Evolutionary conservation across 352 stramenopile genomes (phyloP).

Genomic region (Saprolegnia parasitica): DNA sequence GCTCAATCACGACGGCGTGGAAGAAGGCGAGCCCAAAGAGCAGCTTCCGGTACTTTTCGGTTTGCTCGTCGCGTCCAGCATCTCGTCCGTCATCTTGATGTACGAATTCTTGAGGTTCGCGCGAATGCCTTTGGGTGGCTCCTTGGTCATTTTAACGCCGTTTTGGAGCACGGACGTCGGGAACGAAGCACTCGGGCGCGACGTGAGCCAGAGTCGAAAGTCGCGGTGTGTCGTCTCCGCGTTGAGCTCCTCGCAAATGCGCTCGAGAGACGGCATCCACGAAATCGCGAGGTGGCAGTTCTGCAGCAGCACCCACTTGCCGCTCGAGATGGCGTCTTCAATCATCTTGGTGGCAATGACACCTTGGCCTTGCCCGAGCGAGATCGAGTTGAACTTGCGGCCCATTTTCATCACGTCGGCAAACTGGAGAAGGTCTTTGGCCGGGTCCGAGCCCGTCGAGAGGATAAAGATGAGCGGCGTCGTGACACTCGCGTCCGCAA

Average conservation of each 20-base stretch:
- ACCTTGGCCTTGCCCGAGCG: slow-evolving; percentile 90
- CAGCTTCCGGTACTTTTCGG: slow-evolving; percentile 32
- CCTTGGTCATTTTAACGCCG: slow-evolving; percentile 35
- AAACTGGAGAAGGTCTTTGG: slow-evolving; percentile 90
- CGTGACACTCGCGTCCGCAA: slow-evolving; percentile 81
- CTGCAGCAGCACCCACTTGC: slow-evolving; percentile 93
- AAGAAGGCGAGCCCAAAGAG: slow-evolving; percentile 48
- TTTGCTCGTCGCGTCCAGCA: slow-evolving; percentile 49
- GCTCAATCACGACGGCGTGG: slow-evolving; percentile 41
- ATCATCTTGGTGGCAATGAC: slow-evolving; percentile 88
- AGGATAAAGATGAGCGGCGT: slow-evolving; percentile 93
- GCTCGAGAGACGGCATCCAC: slow-evolving; percentile 94
- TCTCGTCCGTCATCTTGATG: slow-evolving; percentile 86
- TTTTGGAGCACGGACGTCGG: slow-evolving; percentile 32
- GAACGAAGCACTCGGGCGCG: slow-evolving; percentile 64
- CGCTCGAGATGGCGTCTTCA: slow-evolving; percentile 75
- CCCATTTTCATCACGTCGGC: slow-evolving; percentile 81
- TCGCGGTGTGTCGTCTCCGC: slow-evolving; percentile 81
- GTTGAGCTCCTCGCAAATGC: slow-evolving; percentile 90
- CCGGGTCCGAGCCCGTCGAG: slow-evolving; percentile 90
- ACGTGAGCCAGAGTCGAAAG: slow-evolving; percentile 85
- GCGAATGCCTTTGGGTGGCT: slow-evolving; percentile 32
- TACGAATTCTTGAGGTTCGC: slow-evolving; percentile 39
- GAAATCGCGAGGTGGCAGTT: slow-evolving; percentile 94
- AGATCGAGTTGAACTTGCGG: slow-evolving; percentile 90